These are phyloP conservation scores for Neoboletus subvelutipes DNA, from an alignment of 768 basidiomycete species.

Conservation along the genomic window DNA sequence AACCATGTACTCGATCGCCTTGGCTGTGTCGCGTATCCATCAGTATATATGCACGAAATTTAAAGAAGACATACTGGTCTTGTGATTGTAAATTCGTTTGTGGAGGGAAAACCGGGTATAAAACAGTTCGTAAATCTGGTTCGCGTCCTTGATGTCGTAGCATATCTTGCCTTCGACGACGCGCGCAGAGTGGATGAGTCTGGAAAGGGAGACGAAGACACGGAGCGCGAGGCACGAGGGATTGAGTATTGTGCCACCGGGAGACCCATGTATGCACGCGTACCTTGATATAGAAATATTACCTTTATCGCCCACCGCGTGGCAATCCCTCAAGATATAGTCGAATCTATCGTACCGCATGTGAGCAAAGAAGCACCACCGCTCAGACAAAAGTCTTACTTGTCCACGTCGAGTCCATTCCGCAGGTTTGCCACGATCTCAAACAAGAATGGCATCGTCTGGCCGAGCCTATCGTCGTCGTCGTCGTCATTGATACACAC, in stretches of 20 bases:
- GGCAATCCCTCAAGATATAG: constrained; percentile 75
- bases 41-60: neutral
- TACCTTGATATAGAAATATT: constrained; percentile 50
- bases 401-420: constrained; percentile 87
- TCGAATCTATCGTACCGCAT: constrained; percentile 55
- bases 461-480: constrained; percentile 18
- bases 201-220: constrained; percentile 23
- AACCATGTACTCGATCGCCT: constrained; percentile 83
- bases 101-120: constrained; percentile 76
- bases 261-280: neutral
- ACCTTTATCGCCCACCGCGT: constrained; percentile 65
- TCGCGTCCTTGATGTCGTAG: constrained; percentile 80
- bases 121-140: constrained; percentile 72
- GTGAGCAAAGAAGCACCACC: neutral
- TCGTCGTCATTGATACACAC: neutral
- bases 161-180: constrained; percentile 76
- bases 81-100: constrained; percentile 81
- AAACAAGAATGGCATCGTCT: constrained; percentile 73
- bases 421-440: constrained; percentile 82
- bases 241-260: neutral
- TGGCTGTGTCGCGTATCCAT: constrained; percentile 42
- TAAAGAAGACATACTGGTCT: constrained; percentile 41
- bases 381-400: constrained; percentile 43
- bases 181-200: constrained; percentile 71
- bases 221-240: too few relatives aligned